A percentile compares a stretch with the other conserved stretches of the same genome.
Conservation (phyloP, 306 rosid species). For the Corylus americana region DNA sequence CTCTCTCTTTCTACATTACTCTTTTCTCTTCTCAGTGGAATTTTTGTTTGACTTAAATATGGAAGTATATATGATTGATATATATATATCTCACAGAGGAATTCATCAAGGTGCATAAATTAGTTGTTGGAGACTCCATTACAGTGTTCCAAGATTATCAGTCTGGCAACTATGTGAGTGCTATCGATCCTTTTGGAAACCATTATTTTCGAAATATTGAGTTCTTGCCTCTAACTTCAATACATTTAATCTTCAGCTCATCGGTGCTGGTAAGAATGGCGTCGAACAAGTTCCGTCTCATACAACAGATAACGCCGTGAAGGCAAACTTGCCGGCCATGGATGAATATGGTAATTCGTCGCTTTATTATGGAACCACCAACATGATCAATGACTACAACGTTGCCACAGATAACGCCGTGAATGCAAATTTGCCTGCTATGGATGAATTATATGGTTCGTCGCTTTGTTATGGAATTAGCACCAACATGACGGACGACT, state of each 20-base stretch:
- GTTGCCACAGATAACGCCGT: background rate
- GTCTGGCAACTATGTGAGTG: conserved; percentile 25
- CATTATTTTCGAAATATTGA: background rate
- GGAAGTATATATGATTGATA: background rate
- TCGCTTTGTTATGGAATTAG: background rate
- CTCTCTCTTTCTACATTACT: background rate
- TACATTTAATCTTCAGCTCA: background rate
- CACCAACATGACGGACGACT: background rate
- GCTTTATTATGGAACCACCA: background rate
- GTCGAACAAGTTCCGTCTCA: background rate
- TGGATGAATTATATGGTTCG: background rate
- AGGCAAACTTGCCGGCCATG: background rate
- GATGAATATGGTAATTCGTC: background rate
- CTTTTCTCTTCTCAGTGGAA: background rate
- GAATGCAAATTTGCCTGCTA: background rate
- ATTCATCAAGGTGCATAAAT: background rate
- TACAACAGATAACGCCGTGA: background rate
- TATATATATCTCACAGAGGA: background rate
- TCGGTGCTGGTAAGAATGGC: background rate
- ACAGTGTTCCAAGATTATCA: conserved; percentile 26
- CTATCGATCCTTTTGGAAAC: background rate
- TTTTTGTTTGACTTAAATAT: background rate
- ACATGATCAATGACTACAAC: background rate
- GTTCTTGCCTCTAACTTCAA: background rate
- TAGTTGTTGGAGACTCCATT: conserved; percentile 23